Base-by-base conservation (phyloP, 2,329 filamentous ascomycete species). In the Shiraia sp. region DNA sequence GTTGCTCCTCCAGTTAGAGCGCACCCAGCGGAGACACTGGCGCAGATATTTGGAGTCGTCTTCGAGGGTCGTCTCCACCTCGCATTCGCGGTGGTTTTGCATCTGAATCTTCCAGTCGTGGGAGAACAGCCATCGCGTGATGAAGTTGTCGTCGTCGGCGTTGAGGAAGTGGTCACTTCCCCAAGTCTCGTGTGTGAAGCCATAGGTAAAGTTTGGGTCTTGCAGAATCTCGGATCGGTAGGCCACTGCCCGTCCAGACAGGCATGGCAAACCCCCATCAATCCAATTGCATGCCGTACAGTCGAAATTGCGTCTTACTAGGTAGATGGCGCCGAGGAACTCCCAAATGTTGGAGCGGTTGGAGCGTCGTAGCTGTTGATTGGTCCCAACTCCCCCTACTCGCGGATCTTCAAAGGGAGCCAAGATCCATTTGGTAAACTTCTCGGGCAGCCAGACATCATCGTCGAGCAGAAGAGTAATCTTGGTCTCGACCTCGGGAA, bases 1-100 rank as follows among this genome's bases (percentile, higher is more conserved):
- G 71, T 97, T 97, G 76, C 90, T 96, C 65, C 92, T 81, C 92
- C 92, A 97, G 72, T 97, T 97, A 77, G 91, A 96, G 62, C 92
- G 85, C 30, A 93, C 90, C 92, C 92, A 97, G 33, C 92, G 82
- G 32, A 92, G 83, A 72, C 92, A 97, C 72, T 97, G 92, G 66
- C 89, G 92, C 51, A 97, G 76, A 65, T 95, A 97, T 64, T 91
- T 95, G 42, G 80, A 76, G 65, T 91, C 87, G 67, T 92, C 88
- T 70, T 96, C 92, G 28, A 97, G 79, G 3, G 91, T 96, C 17
- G 92, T 97, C 74, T 93, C 85, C 47, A 97, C 86, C 45, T 71
- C 67, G 60, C 89, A 95, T 65, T 95, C 89, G 33, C 80, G 82
- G 68, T 96, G 86, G 73, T 96, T 96, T 74, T 97, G 92, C 70